Evolutionary conservation across 169 alveolate genomes (phyloP), one percentile per base, ranked within the genome.

Genomic region (Hammondia hammondi): DNA sequence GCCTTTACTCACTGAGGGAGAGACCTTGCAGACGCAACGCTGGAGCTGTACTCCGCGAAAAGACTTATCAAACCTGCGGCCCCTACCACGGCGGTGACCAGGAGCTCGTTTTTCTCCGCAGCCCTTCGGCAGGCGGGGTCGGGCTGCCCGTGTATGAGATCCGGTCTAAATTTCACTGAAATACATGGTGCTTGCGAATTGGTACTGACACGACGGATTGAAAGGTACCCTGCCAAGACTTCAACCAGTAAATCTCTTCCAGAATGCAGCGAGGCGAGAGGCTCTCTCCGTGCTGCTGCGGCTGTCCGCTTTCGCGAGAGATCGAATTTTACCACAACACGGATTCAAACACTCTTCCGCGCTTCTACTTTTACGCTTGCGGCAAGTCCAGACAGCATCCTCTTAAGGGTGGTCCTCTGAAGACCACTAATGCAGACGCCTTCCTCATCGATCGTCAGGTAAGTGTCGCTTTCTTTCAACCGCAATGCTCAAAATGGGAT

Each of bases 381-480:
- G 96, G 96, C 43, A 85, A 77, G 67, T 94, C 96, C n/a, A 77
- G 57, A 14, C 96, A 94, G 82, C 96, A 94, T 81, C 96, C 96
- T 35, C 93, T 81, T 46, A 94, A 94, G 92, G 93, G 92, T 14
- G 92, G 56, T 57, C 94, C 87, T 3, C 24, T 32, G 29, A 61
- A 56, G 85, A 71, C 84, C 77, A 92, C 91, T 0, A 94, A 94
- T 70, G 96, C 95, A 6, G 96, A 94, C 72, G 94, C 96, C 12
- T 94, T 94, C 52, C 92, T 93, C 29, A 52, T 84, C n/a, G 95
- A 94, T 52, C 91, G 70, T 48, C 71, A 85, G 43, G 96, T 94
- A 35, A 12, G 93, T 21, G n/a, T 39, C 27, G 37, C 61, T 7
- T 14, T 14, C 9, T 52, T 52, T 52, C 46, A 84, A 32, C 37